Percentiles rank a stretch among this genome's conserved stretches.
Conservation (phyloP, 345 rosid species). For the Acer negundo region DNA sequence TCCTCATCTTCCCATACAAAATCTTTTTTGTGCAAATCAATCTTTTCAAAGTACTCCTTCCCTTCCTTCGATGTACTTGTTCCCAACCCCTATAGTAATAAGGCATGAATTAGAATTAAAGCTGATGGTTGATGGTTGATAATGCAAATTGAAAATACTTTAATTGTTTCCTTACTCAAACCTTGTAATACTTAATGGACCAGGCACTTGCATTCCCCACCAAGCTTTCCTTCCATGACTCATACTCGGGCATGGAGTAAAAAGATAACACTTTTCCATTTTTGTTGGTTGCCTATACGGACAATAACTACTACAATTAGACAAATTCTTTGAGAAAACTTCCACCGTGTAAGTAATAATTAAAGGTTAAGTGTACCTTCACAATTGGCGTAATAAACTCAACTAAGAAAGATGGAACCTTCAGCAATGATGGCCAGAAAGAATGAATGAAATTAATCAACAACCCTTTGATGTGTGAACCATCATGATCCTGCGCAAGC, state of each 20-base stretch:
- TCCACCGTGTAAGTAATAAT: not conserved
- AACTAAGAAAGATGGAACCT: constrained; percentile 80
- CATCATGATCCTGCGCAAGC: constrained; percentile 86
- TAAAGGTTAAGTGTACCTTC: constrained; percentile 48
- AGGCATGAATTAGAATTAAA: not conserved
- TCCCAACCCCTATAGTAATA: constrained; percentile 75
- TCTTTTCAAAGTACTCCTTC: constrained; percentile 63
- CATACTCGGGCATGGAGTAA: constrained; percentile 94
- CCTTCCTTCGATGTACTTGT: constrained; percentile 84
- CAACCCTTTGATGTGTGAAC: constrained; percentile 95
- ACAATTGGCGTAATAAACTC: constrained; percentile 97
- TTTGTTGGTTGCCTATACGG: constrained; percentile 64
- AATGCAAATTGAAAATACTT: not conserved
- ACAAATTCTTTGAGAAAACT: not conserved
- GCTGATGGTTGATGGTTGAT: not conserved
- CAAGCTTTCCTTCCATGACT: constrained; percentile 80
- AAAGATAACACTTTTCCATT: constrained; percentile 54
- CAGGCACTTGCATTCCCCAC: constrained; percentile 69
- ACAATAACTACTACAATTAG: not conserved
- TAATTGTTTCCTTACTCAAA: constrained; percentile 31
- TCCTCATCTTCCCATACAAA: constrained; percentile 76
- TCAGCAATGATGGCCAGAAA: constrained; percentile 95
- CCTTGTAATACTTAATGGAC: constrained; percentile 97
- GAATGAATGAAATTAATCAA: constrained; percentile 90
- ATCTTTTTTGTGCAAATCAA: constrained; percentile 76